phyloP scores from a whole-genome alignment of 2,329 filamentous ascomycete species.

The Emmonsiellopsis sp. region DNA sequence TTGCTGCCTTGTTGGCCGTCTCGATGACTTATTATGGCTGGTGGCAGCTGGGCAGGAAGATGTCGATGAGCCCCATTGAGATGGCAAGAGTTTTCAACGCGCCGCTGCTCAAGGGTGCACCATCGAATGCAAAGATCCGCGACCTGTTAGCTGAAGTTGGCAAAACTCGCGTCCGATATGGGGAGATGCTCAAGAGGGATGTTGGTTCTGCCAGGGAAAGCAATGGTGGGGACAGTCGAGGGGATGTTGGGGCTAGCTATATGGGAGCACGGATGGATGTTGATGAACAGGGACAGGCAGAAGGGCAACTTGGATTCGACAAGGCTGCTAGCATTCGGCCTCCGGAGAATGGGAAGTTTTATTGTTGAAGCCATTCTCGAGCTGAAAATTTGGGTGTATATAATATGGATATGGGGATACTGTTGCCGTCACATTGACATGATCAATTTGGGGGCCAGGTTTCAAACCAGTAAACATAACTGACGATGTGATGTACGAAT shows the following conservation, averaged over 20 bases:
- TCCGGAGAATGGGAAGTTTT: not conserved
- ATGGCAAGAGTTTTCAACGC: slow-evolving; percentile 19
- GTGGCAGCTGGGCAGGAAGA: slow-evolving; percentile 17
- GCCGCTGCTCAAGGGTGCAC: slow-evolving; percentile 2
- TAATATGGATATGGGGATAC: not conserved
- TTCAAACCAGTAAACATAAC: too few species aligned
- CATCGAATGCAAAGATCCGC: not conserved
- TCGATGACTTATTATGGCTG: slow-evolving; percentile 12
- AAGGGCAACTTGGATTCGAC: not conserved
- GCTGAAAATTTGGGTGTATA: not conserved
- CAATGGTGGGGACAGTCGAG: not conserved
- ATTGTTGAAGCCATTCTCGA: not conserved
- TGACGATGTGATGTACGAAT: too few species aligned
- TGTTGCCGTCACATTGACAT: too few species aligned
- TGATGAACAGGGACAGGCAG: not conserved
- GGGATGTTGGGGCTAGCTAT: too few species aligned
- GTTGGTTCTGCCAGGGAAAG: not conserved
- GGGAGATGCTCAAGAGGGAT: not conserved
- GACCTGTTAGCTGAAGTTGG: not conserved
- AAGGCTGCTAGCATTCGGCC: not conserved
- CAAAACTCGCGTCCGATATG: not conserved
- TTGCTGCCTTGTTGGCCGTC: not conserved
- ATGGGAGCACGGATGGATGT: not conserved
- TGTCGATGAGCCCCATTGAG: slow-evolving; percentile 19
- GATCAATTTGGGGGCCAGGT: too few species aligned